phyloP scores from a whole-genome alignment of 192 early-diverging fungal genomes.

The Linnemannia elongata region DNA sequence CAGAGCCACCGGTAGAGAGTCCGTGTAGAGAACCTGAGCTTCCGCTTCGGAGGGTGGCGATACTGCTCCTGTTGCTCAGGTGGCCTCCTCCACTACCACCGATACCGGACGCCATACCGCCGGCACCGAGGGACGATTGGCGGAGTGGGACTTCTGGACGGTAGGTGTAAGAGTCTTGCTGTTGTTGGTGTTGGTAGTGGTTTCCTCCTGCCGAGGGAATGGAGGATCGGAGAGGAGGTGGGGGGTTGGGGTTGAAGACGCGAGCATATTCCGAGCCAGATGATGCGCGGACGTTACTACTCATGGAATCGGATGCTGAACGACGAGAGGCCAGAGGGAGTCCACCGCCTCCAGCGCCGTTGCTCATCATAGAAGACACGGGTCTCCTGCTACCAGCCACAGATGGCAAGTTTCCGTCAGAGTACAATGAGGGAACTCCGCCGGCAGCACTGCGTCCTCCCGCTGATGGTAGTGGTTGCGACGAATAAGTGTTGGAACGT shows the following conservation, averaged over 20 bases:
- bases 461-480: background rate
- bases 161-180: background rate
- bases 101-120: background rate
- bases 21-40: background rate
- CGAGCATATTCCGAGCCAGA: slow-evolving; percentile 18
- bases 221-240: slow-evolving; percentile 3
- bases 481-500: background rate
- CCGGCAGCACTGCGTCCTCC: background rate
- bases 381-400: background rate
- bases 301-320: background rate
- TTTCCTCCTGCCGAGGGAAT: background rate
- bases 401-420: background rate
- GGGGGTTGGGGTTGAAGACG: slow-evolving; percentile 9
- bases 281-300: background rate
- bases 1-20: background rate
- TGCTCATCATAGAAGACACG: background rate
- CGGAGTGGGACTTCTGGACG: slow-evolving; percentile 13
- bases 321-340: background rate
- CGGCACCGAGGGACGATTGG: background rate
- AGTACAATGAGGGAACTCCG: background rate
- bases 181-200: slow-evolving; percentile 8
- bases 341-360: background rate
- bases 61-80: background rate
- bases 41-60: background rate
- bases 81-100: background rate